Conservation (phyloP, 805 yeast species). For the Saccharomyces mikatae region DNA sequence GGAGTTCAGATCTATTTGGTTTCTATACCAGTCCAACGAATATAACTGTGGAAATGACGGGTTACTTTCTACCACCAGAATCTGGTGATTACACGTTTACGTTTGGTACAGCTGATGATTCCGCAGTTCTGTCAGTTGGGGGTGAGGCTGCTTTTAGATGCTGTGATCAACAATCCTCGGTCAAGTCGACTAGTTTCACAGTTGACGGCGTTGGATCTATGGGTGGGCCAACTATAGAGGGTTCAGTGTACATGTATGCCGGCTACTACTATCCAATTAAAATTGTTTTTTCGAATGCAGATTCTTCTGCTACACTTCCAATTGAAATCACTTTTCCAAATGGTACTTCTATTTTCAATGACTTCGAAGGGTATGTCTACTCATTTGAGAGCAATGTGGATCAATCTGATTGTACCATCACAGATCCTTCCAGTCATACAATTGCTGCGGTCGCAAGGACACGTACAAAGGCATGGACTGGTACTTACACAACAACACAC, state of each 20-base stretch:
- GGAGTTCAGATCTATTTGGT: constrained; percentile 5
- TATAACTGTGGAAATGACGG: constrained; percentile 16
- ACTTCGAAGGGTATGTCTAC: constrained; percentile 6
- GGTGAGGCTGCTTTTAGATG: constrained; percentile 28
- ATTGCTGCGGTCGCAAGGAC: background rate
- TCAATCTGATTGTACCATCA: background rate
- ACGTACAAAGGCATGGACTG: background rate
- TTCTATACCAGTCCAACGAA: constrained; percentile 5
- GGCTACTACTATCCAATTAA: constrained; percentile 23
- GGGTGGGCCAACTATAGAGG: background rate
- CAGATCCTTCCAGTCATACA: background rate
- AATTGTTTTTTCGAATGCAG: constrained; percentile 12
- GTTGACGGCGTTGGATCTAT: background rate
- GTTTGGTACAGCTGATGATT: constrained; percentile 26
- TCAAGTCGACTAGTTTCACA: background rate
- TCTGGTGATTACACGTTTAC: constrained; percentile 26
- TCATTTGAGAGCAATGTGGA: background rate
- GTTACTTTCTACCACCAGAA: constrained; percentile 20
- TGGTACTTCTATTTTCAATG: constrained; percentile 4
- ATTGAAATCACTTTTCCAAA: constrained; percentile 10
- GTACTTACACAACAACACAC: background rate
- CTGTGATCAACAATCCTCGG: constrained; percentile 18
- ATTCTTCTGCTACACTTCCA: constrained; percentile 2
- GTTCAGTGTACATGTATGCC: constrained; percentile 5
- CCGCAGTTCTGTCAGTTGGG: constrained; percentile 27